phyloP scores from a whole-genome alignment of 148 eudicot genomes.

The Rhododendron mucronatum region DNA sequence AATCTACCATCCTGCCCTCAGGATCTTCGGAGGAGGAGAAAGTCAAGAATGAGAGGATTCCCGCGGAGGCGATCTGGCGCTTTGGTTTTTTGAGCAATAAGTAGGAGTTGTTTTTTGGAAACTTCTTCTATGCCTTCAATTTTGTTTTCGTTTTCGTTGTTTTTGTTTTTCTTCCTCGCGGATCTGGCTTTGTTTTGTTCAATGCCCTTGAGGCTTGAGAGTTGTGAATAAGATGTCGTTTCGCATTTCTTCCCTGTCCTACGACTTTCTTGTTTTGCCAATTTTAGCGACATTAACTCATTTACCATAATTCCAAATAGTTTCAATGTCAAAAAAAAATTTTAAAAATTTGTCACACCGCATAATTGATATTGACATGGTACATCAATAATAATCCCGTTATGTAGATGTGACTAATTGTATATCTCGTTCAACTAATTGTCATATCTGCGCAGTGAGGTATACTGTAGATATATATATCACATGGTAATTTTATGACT shows the following conservation, averaged over 20 bases:
- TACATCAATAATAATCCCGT: no score
- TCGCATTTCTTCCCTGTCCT: not conserved
- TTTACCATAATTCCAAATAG: no score
- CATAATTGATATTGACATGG: no score
- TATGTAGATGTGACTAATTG: no score
- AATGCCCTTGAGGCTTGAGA: not conserved
- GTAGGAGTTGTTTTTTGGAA: not conserved
- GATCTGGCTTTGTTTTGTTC: not conserved
- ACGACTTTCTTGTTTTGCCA: not conserved
- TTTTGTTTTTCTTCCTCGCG: not conserved
- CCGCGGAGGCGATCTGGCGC: constrained; percentile 20
- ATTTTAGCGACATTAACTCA: not conserved
- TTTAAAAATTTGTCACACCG: no score
- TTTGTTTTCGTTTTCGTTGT: not conserved
- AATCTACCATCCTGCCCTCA: no score
- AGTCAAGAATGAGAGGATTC: not conserved
- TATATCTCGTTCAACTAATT: no score
- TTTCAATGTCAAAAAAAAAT: no score
- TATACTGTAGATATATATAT: no score
- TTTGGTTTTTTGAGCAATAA: not conserved
- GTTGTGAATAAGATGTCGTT: not conserved
- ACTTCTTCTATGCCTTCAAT: not conserved
- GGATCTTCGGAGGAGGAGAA: constrained; percentile 12
- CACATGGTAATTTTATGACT: no score
- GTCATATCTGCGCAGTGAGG: no score